phyloP scores from a whole-genome alignment of 139 green algal species.

The Astrephomene gubernaculifera region DNA sequence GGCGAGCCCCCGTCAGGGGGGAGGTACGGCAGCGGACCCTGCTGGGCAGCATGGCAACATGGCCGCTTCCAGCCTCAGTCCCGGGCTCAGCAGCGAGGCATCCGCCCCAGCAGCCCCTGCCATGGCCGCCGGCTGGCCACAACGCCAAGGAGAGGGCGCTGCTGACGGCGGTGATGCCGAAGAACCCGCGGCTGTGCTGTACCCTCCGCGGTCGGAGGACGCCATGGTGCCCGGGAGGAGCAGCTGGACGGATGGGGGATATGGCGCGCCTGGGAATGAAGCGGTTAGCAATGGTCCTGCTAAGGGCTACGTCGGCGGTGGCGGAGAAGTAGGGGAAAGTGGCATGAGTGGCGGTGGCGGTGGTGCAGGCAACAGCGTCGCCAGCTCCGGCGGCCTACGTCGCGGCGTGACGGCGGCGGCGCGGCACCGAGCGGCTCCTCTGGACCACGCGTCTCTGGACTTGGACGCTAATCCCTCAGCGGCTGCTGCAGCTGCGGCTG shows the following conservation, averaged over 20 bases:
- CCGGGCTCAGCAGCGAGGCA: too few relatives aligned
- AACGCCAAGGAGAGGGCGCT: background rate
- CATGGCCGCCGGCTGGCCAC: background rate
- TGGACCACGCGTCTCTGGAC: background rate
- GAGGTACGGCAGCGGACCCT: background rate
- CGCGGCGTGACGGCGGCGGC: conserved; percentile 34
- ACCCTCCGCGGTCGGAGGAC: background rate
- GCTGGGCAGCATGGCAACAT: too few relatives aligned
- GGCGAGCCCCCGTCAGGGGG: background rate
- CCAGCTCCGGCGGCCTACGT: background rate
- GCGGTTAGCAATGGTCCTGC: too few relatives aligned
- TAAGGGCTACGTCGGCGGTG: background rate
- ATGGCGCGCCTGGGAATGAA: too few relatives aligned
- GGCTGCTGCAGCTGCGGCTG: too few relatives aligned
- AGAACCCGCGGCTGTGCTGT: conserved; percentile 5
- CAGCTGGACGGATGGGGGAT: background rate
- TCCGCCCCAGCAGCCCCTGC: too few relatives aligned
- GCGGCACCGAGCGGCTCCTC: conserved; percentile 11
- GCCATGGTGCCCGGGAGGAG: background rate
- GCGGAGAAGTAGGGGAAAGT: background rate
- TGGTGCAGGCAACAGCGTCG: background rate
- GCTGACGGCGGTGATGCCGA: background rate
- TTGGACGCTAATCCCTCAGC: too few relatives aligned
- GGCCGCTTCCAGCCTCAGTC: too few relatives aligned
- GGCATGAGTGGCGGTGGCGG: too few relatives aligned